Evolutionary conservation across 2,329 filamentous ascomycete species (phyloP).

Genomic region (Zymoseptoria brevis): DNA sequence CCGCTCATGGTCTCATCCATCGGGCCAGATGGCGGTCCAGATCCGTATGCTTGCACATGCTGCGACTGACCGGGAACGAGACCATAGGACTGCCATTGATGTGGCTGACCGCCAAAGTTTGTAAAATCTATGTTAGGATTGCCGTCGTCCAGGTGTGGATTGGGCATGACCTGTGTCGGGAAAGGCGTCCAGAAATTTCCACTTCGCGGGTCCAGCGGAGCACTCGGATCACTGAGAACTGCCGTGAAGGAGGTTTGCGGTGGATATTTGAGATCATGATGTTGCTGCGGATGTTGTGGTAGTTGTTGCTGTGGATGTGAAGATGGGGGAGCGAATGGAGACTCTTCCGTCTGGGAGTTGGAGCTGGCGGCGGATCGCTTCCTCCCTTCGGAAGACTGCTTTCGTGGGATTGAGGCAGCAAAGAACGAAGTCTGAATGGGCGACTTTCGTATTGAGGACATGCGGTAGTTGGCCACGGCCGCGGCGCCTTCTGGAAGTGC

Average conservation of each 20-base stretch:
- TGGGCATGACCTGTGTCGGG: slow-evolving; percentile 32
- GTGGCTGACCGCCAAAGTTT: slow-evolving; percentile 7
- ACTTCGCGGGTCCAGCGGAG: slow-evolving; percentile 15
- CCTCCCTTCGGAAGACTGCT: slow-evolving; percentile 15
- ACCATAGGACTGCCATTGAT: slow-evolving; percentile 4
- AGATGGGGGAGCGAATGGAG: slow-evolving; percentile 18
- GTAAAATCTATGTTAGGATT: slow-evolving; percentile 11
- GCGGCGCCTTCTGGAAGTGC: slow-evolving; percentile 33
- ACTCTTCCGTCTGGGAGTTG: slow-evolving; percentile 4
- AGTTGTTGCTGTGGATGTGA: slow-evolving; percentile 6
- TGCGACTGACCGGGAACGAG: not conserved
- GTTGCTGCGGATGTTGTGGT: not conserved
- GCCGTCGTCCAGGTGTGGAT: slow-evolving; percentile 9
- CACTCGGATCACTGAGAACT: slow-evolving; percentile 19
- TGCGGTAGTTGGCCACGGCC: slow-evolving; percentile 23
- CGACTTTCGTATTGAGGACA: slow-evolving; percentile 6
- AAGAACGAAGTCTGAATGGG: slow-evolving; percentile 25
- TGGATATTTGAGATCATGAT: not conserved
- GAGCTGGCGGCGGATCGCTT: slow-evolving; percentile 11
- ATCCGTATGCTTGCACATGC: not conserved
- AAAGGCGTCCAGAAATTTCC: slow-evolving; percentile 35
- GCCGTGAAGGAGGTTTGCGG: slow-evolving; percentile 19
- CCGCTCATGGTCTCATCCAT: slow-evolving; percentile 16
- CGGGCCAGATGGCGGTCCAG: slow-evolving; percentile 9
- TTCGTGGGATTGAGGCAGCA: slow-evolving; percentile 24